These are phyloP conservation scores for Saccharomyces mikatae DNA, from an alignment of 805 yeast genomes.

Conservation along the genomic window DNA sequence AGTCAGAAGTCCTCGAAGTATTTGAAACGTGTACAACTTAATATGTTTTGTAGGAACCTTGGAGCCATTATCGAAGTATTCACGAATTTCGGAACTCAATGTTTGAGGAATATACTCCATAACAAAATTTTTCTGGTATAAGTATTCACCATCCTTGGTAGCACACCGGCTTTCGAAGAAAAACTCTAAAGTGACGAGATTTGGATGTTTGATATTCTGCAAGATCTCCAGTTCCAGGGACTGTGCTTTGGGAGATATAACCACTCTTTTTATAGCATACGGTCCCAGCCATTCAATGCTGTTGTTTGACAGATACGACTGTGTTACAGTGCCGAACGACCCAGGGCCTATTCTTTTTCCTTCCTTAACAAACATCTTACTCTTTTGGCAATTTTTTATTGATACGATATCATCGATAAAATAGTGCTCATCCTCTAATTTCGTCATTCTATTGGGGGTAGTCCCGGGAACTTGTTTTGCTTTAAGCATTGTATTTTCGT, in stretches of 20 bases:
- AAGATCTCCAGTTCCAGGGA: neutral
- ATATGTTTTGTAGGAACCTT: neutral
- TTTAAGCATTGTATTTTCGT: neutral
- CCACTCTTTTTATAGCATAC: neutral
- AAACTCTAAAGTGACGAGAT: neutral
- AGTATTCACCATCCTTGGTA: neutral
- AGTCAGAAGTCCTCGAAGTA: neutral
- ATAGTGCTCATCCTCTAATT: neutral
- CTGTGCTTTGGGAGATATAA: neutral
- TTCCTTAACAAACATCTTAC: neutral
- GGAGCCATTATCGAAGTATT: neutral
- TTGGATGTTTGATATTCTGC: neutral
- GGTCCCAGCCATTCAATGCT: neutral
- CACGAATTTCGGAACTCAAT: neutral
- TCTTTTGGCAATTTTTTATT: neutral
- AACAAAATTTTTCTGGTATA: neutral
- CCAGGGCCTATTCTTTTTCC: neutral
- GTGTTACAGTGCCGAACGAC: neutral
- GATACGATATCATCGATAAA: neutral
- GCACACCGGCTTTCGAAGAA: neutral
- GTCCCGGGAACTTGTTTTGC: neutral
- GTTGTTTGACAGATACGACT: neutral
- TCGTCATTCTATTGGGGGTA: neutral
- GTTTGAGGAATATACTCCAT: neutral
- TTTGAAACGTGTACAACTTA: neutral